Evolutionary conservation across 2,329 filamentous ascomycete genomes (phyloP), one percentile per base, ranked within the genome.

Genomic region (Diplodia corticola): DNA sequence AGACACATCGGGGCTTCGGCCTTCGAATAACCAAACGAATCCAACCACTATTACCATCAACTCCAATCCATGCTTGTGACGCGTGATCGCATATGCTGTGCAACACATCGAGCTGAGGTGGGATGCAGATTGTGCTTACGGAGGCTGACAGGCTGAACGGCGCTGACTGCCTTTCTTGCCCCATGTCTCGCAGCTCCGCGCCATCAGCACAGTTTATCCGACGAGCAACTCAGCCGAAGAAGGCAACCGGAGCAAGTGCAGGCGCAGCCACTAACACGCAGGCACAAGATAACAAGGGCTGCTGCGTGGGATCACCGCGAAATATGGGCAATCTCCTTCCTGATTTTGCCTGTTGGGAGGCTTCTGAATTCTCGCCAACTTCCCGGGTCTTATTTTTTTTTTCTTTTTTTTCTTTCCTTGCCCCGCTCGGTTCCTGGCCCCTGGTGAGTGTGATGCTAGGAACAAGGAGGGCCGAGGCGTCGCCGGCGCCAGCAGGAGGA

Each of bases 21-120:
- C 26, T 17, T 9, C 51, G 30, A 55, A 24, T 15, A 61, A 61
- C 33, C 57, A 63, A 51, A 63, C 35, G 60, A 63, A 63, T 44
- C 53, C 15, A 40, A 50, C 24, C 44, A 61, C 26, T 26, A 49
- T n/a, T 35, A 61, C 33, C 48, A 37, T 20, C 55, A 44, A 6
- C 24, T n/a, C 30, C 15, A 35, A 20, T 37, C n/a, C 9, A 12
- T 57, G 33, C 53, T 26, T 26, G 35, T 59, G 10, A 9, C 12
- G 10, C 24, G 44, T 48, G 40, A 35, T 15, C 15, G 22, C 13
- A 5, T 48, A 44, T 61, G 57, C 57, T 2, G 44, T 61, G 57
- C n/a, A 24, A 61, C 57, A 61, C 57, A 61, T 24, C 35, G 57
- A 28, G 37, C 37, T 61, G 57, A 61, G 26, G 44, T 61, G 40